Evolutionary conservation across 257 asterid genomes (phyloP).

Genomic region (Sherardia arvensis): DNA sequence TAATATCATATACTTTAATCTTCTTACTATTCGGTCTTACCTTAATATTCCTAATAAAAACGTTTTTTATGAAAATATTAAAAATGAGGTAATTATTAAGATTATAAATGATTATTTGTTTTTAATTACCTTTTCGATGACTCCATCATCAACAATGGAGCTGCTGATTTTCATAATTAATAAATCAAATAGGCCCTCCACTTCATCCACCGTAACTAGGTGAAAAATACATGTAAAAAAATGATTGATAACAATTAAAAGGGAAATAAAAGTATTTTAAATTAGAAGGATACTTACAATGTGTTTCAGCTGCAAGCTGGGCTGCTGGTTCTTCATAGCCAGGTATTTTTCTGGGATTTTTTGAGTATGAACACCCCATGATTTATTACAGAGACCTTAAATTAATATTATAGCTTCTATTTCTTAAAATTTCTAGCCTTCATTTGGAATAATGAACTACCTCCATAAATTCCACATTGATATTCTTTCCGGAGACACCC

Average conservation of each 20-base stretch:
- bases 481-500: neutral
- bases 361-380: slow-evolving; percentile 66
- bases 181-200: neutral
- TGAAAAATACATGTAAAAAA: neutral
- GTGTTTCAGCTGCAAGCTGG: slow-evolving; percentile 69
- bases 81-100: too few relatives aligned
- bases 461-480: neutral
- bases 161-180: slow-evolving; percentile 5
- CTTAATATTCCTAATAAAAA: too few relatives aligned
- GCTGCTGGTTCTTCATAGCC: slow-evolving; percentile 67
- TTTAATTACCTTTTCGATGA: neutral
- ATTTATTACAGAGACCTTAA: too few relatives aligned
- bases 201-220: neutral
- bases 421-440: neutral
- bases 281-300: neutral
- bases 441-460: neutral
- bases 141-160: neutral
- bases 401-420: too few relatives aligned
- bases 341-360: slow-evolving; percentile 25
- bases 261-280: neutral
- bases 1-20: too few relatives aligned
- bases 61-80: too few relatives aligned
- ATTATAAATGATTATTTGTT: too few relatives aligned
- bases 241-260: neutral
- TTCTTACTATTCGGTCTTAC: too few relatives aligned